These are phyloP conservation scores for Epichloe baconii DNA, from an alignment of 2,329 filamentous ascomycete species.

Conservation along the genomic window DNA sequence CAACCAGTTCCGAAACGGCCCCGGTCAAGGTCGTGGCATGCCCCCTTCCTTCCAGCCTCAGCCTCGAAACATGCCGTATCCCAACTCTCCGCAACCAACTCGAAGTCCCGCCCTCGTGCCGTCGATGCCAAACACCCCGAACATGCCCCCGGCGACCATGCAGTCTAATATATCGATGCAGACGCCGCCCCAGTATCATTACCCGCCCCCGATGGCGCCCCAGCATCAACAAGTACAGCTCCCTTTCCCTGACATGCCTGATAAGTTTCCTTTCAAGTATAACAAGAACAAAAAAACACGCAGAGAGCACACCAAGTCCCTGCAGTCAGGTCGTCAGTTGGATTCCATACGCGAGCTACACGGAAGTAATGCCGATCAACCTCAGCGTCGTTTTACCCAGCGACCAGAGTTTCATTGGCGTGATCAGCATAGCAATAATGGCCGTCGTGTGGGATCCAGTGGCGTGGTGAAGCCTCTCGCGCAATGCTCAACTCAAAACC, in stretches of 20 bases:
- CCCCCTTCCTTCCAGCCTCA: slow-evolving; percentile 33
- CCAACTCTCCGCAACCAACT: slow-evolving; percentile 51
- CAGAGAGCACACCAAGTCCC: slow-evolving; percentile 34
- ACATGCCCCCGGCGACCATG: slow-evolving; percentile 49
- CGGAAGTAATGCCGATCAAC: slow-evolving; percentile 22
- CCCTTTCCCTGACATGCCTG: slow-evolving; percentile 25
- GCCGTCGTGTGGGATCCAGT: slow-evolving; percentile 11
- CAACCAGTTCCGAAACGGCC: slow-evolving; percentile 28
- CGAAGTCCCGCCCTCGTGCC: slow-evolving; percentile 54
- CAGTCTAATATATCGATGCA: slow-evolving; percentile 48
- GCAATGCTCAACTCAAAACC: slow-evolving; percentile 1
- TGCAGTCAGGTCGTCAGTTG: slow-evolving; percentile 24
- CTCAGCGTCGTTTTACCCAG: slow-evolving; percentile 31
- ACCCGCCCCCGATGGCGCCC: slow-evolving; percentile 43
- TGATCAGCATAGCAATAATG: slow-evolving; percentile 11
- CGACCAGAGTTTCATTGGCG: slow-evolving; percentile 26
- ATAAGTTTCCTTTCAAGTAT: slow-evolving; percentile 25
- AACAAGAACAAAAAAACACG: slow-evolving; percentile 34
- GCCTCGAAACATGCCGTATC: slow-evolving; percentile 32
- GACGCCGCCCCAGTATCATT: slow-evolving; percentile 49
- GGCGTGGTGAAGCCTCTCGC: slow-evolving; percentile 3
- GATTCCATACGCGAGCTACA: slow-evolving; percentile 24
- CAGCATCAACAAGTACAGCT: slow-evolving; percentile 48
- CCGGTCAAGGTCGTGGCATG: slow-evolving; percentile 39
- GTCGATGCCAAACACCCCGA: slow-evolving; percentile 55